Percentiles rank a stretch among this genome's conserved stretches.
Conservation (phyloP, 495 filamentous ascomycete genomes). For the Aspergillus ostianus region DNA sequence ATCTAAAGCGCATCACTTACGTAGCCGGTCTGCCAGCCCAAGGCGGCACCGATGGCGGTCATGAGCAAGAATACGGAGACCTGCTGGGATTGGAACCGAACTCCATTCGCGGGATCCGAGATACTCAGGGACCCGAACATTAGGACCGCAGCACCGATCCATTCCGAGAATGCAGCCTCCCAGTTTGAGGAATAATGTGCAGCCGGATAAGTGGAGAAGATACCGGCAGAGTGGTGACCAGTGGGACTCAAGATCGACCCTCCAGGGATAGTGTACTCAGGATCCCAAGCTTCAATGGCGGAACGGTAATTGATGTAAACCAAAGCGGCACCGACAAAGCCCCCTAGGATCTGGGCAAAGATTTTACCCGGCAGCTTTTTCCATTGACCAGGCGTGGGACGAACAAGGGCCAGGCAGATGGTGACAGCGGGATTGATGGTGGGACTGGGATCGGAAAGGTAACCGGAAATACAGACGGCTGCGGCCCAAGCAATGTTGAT, state of each 20-base stretch:
- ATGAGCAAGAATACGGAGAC: slow-evolving; percentile 32
- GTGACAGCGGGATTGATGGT: slow-evolving; percentile 34
- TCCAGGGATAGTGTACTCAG: slow-evolving; percentile 38
- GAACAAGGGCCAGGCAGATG: slow-evolving; percentile 29
- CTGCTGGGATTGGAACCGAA: slow-evolving; percentile 30
- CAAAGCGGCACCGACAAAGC: slow-evolving; percentile 34
- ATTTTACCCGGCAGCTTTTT: slow-evolving; percentile 29
- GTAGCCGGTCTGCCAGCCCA: slow-evolving; percentile 40
- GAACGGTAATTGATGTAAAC: slow-evolving; percentile 39
- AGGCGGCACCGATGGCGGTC: slow-evolving; percentile 30
- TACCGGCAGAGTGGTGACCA: slow-evolving; percentile 36
- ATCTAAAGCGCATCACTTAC: slow-evolving; percentile 19
- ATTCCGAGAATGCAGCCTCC: slow-evolving; percentile 35
- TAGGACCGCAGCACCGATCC: slow-evolving; percentile 32
- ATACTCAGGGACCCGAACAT: slow-evolving; percentile 34
- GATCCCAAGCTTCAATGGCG: slow-evolving; percentile 35
- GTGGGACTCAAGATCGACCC: slow-evolving; percentile 35
- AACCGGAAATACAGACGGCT: slow-evolving; percentile 32
- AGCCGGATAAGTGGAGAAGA: slow-evolving; percentile 35
- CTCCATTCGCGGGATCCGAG: slow-evolving; percentile 27
- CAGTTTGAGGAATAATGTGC: slow-evolving; percentile 30
- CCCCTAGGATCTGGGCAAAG: slow-evolving; percentile 32
- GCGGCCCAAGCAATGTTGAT: slow-evolving; percentile 39
- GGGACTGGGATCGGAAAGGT: slow-evolving; percentile 31
- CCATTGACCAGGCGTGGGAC: slow-evolving; percentile 32